Base-by-base conservation (phyloP, 2,329 filamentous ascomycete species). In the Colletotrichum horii region DNA sequence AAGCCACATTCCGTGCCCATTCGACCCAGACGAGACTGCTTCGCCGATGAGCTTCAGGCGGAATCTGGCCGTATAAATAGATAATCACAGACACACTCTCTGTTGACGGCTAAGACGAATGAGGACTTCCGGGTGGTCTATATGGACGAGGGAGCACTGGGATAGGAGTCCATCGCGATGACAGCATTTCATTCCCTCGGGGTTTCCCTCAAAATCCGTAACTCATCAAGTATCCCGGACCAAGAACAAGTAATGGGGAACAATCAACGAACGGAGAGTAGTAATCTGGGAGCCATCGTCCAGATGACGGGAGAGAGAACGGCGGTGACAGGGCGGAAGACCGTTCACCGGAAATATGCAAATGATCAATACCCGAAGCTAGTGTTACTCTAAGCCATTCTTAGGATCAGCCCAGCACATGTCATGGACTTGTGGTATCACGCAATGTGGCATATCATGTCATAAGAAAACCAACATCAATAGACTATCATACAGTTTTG, bases 401-500 rank as follows among this genome's bases (percentile, higher is more conserved):
- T 0, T 14, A 0, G 19, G 15, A 22, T 1, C 19, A 61, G 3
- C 26, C 2, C 0, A 61, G 4, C 26, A 64, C 22, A 26, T 6
- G 60, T 36, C 32, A 34, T 19, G 32, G n/a, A 22, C 9, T 60
- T 32, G 9, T 15, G 0, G 7, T 26, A 34, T 32, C 14, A 61
- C 19, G 28, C 16, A 58, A 19, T 19, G 32, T 28, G 26, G n/a
- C 4, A 22, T 3, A 48, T 62, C 56, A 34, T 62, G 11, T 72
- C 60, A 36, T 60, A 70, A 71, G 34, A 60, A 38, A 56, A 69
- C 73, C 70, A 74, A 75, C 74, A 52, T 75, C 58, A 60, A 66
- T 48, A 56, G 43, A 73, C 58, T 75, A 75, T 75, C 70, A 75
- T 75, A 75, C 74, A 75, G 56, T 66, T 73, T 71, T 60, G 70